Percentiles rank a stretch among this genome's conserved stretches.
Evolutionary conservation across 2,329 filamentous ascomycete species (phyloP).

Genomic region (Bisporella sp.): DNA sequence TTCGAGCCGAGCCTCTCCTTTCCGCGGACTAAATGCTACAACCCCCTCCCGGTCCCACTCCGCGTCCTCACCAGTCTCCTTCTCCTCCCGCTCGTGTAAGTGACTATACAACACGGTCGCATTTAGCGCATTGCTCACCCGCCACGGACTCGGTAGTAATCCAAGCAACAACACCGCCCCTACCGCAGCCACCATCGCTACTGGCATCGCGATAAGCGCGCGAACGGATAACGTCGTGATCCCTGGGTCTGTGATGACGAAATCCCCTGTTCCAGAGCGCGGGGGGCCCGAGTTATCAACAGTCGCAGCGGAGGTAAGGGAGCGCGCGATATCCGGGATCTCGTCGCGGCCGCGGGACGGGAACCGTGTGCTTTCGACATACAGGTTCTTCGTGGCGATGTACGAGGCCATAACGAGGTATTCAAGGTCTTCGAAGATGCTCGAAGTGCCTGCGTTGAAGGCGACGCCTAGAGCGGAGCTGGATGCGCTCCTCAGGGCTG

Average conservation of each 20-base stretch:
- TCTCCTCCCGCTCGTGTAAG: neutral
- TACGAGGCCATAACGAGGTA: neutral
- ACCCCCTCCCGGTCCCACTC: neutral
- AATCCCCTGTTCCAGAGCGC: neutral
- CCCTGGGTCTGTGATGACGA: neutral
- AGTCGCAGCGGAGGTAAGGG: neutral
- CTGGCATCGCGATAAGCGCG: neutral
- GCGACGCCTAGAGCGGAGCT: neutral
- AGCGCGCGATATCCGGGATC: neutral
- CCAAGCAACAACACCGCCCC: neutral
- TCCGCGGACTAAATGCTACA: neutral
- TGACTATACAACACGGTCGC: neutral
- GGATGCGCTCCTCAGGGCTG: neutral
- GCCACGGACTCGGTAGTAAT: neutral
- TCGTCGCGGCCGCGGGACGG: neutral
- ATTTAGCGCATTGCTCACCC: neutral
- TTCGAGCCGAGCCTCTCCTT: neutral
- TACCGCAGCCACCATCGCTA: neutral
- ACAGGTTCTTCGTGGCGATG: neutral
- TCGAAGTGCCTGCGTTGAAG: neutral
- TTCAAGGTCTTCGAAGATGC: neutral
- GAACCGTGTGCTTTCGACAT: neutral
- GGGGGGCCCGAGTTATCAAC: neutral
- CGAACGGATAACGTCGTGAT: neutral
- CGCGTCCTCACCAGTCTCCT: neutral